Base-by-base conservation (phyloP, 2,329 filamentous ascomycete genomes). In the Paecilomyces niveus region DNA sequence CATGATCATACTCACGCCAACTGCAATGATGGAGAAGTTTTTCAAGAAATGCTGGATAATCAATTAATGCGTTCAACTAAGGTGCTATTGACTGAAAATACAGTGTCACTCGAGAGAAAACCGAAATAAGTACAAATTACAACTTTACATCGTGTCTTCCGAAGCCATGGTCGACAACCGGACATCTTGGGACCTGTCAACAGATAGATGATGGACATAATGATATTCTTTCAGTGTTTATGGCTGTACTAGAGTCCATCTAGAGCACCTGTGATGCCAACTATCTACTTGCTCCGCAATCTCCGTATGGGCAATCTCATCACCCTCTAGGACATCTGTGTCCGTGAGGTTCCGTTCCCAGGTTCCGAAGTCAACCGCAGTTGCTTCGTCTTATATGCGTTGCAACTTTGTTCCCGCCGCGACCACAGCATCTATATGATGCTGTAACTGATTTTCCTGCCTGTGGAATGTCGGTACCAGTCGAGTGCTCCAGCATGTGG, bases 401-500 rank as follows among this genome's bases (percentile, higher is more conserved):
- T 13, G 21, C 24, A 52, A 15, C 50, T 13, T 3, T 52, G 13
- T 52, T n/a, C 64, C 68, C 79, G 81, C 82, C 80, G 70, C 75
- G 80, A 78, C 81, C 75, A 83, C 81, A 81, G 80, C 70, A 72
- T 70, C 69, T 45, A 64, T 63, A 66, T 68, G 73, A 73, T 75
- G 73, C 79, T 83, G 82, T 83, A 83, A 84, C 82, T 84, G 82
- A 80, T 76, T 73, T 72, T 74, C 72, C 71, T 73, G 76, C 71
- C 82, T 76, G 82, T 90, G 87, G 87, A 81, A 80, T 84, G 83
- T 91, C 89, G 89, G 91, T 94, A 77, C 63, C 72, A 72, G 74
- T 76, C 72, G 69, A 89, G 81, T 82, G 83, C 83, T 86, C 89
- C 85, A 82, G 76, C 68, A 72, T 74, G 75, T 83, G 90, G 91